Evolutionary conservation across 768 basidiomycete species (phyloP).

Genomic region (Hericium erinaceus): DNA sequence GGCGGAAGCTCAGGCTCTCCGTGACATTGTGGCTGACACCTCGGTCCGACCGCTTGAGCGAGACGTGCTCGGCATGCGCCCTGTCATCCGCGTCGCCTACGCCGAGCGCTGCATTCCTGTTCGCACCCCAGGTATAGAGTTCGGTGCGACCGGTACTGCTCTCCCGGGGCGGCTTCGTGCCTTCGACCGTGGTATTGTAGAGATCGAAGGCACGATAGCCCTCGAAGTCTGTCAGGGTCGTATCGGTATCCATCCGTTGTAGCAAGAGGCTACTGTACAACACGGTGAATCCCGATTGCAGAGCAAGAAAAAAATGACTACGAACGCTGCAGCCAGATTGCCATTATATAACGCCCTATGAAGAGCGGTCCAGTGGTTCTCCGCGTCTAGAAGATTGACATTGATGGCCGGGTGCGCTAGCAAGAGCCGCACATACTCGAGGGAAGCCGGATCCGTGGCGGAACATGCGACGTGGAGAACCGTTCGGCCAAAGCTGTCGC

Average conservation of each 20-base stretch:
- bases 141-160: conserved; percentile 31
- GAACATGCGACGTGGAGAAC: conserved; percentile 76
- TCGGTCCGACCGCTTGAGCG: conserved; percentile 24
- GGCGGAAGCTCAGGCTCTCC: conserved; percentile 33
- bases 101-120: conserved; percentile 88
- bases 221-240: conserved; percentile 67
- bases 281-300: conserved; percentile 12
- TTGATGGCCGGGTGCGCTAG: conserved; percentile 71
- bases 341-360: conserved; percentile 80
- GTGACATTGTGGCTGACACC: conserved; percentile 9
- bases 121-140: conserved; percentile 82
- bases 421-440: conserved; percentile 71
- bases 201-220: conserved; percentile 88
- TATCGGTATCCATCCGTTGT: conserved; percentile 65
- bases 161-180: conserved; percentile 8
- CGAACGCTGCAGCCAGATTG: conserved; percentile 62
- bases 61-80: conserved; percentile 65
- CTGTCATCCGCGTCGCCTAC: conserved; percentile 75
- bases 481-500: conserved; percentile 63
- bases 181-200: conserved; percentile 45
- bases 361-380: conserved; percentile 86
- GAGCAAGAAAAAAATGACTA: conserved; percentile 8
- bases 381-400: conserved; percentile 70
- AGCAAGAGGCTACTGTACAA: conserved; percentile 58
- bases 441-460: conserved; percentile 44